Base-by-base conservation (phyloP, 805 yeast genomes). In the Saccharomyces kudriavzevii region DNA sequence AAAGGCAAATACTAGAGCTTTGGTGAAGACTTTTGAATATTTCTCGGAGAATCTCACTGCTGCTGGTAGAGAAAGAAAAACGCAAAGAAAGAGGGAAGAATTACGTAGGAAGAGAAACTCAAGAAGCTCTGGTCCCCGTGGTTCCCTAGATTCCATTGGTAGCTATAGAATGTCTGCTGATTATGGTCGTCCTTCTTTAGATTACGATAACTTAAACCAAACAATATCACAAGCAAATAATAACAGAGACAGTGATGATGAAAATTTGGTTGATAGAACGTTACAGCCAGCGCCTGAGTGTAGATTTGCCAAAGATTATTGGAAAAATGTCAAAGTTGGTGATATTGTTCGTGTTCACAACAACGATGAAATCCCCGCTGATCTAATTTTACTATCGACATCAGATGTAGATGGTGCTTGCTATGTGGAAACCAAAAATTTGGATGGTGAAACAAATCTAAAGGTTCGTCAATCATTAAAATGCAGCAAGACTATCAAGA, bases 281-380 rank as follows among this genome's bases (percentile, higher is more conserved):
- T 81, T 83, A 60, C 74, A 74, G 9, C 79, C 58, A 48, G 58
- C 57, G 51, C 61, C 64, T 28, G 73, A 68, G 50, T 65, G 55
- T 35, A 70, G 67, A 54, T 74, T 75, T 57, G 57, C 55, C 4
- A 70, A 65, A 51, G 68, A 65, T 43, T 68, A 60, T 55, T 86
- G 94, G 94, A 85, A 86, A 67, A 82, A 80, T 62, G 79, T 87
- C 28, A 69, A 70, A 47, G 91, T 86, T 26, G 95, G 95, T 56
- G 91, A 87, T 61, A 73, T 87, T 49, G 76, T 87, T 28, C 74
- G 92, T 60, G 74, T 87, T 26, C 80, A 84, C 56, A 81, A 82
- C 59, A 83, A 87, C 64, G 94, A 87, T 64, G 92, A 85, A 70
- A 77, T 85, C 6, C 95, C 95, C 0, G 91, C 92, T 1, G 95